Conservation (phyloP, 768 basidiomycete genomes). For the Mycena leptocephala region DNA sequence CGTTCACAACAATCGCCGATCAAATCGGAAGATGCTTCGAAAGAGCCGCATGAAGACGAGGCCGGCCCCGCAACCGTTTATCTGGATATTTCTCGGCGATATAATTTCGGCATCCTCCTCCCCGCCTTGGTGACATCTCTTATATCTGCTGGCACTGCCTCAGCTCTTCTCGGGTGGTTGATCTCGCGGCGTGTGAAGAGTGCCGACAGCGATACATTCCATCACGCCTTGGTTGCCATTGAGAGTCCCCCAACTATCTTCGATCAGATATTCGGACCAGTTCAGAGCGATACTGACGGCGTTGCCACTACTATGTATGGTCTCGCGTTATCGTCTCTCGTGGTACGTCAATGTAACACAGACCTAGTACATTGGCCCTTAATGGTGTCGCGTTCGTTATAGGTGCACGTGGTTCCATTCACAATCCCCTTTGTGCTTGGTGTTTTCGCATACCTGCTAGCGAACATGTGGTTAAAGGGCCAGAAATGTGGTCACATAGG, state of each 20-base stretch:
- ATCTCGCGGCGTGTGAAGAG: neutral
- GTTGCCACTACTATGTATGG: conserved; percentile 9
- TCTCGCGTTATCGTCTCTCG: conserved; percentile 11
- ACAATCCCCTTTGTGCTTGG: conserved; percentile 12
- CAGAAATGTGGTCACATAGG: conserved; percentile 3
- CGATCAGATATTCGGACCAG: neutral
- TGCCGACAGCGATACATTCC: neutral
- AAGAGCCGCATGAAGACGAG: neutral
- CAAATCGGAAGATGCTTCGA: neutral
- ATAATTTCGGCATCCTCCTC: neutral
- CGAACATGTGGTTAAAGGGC: neutral
- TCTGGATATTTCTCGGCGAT: neutral
- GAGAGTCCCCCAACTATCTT: neutral
- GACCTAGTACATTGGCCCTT: neutral
- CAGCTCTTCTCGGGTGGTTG: conserved; percentile 10
- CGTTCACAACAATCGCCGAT: neutral
- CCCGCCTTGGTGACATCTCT: neutral
- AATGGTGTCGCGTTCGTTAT: neutral
- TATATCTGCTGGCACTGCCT: conserved; percentile 7
- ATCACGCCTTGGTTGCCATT: neutral
- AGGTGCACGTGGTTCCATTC: conserved; percentile 13
- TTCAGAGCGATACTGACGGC: neutral
- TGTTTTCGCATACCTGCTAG: conserved; percentile 14
- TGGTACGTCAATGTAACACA: neutral
- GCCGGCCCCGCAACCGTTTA: neutral